Conservation (phyloP, 345 rosid species). For the Melastoma malabathricum region DNA sequence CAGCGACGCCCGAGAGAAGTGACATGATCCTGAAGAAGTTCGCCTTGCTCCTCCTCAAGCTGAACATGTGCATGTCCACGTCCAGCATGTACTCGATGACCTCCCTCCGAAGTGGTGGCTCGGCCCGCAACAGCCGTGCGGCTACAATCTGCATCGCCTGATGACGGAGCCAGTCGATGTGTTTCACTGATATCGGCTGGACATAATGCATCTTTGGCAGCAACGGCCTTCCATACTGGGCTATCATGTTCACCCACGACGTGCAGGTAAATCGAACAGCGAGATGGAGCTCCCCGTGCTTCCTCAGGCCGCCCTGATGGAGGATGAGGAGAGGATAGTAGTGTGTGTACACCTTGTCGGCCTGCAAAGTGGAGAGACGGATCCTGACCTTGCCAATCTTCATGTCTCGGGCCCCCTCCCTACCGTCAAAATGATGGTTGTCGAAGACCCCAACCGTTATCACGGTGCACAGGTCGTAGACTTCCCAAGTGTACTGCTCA, state of each 20-base stretch:
- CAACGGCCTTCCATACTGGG: slow-evolving; percentile 29
- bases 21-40: slow-evolving; percentile 34
- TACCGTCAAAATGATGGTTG: slow-evolving; percentile 30
- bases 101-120: slow-evolving; percentile 38
- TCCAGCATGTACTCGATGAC: slow-evolving; percentile 41
- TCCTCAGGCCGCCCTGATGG: slow-evolving; percentile 25
- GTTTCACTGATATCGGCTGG: slow-evolving; percentile 30
- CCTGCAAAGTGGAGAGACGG: slow-evolving; percentile 41
- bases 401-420: slow-evolving; percentile 17
- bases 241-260: slow-evolving; percentile 30
- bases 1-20: slow-evolving; percentile 17
- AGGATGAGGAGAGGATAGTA: slow-evolving; percentile 36
- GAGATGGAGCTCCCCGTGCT: slow-evolving; percentile 38
- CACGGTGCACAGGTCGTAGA: slow-evolving; percentile 82
- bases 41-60: slow-evolving; percentile 48
- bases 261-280: slow-evolving; percentile 35
- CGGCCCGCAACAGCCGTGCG: slow-evolving; percentile 25
- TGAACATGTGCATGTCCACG: slow-evolving; percentile 48
- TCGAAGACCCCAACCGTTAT: slow-evolving; percentile 54
- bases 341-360: slow-evolving; percentile 37
- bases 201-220: slow-evolving; percentile 44
- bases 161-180: slow-evolving; percentile 33
- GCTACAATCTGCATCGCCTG: slow-evolving; percentile 36
- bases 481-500: slow-evolving; percentile 99
- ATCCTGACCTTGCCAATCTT: slow-evolving; percentile 40